Percentiles rank a stretch among this genome's conserved stretches.
Conservation (phyloP, 2,329 filamentous ascomycete genomes). For the Teratosphaeria pseudoeucalypti region DNA sequence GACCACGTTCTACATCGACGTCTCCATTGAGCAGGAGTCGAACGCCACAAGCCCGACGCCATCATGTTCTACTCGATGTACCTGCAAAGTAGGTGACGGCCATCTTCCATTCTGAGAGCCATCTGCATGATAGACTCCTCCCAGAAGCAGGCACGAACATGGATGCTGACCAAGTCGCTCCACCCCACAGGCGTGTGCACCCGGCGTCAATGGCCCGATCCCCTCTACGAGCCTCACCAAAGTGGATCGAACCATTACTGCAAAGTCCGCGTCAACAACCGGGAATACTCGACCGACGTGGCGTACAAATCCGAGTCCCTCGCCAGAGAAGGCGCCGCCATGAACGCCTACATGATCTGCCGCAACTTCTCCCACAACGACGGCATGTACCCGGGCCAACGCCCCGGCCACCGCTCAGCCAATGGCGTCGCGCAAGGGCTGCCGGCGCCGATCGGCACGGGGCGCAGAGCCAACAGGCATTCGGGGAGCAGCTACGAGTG, state of each 20-base stretch:
- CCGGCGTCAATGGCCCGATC: slow-evolving; percentile 87
- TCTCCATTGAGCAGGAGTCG: not conserved
- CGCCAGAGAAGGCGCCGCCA: slow-evolving; percentile 86
- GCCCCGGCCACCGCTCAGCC: slow-evolving; percentile 38
- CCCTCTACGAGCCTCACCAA: slow-evolving; percentile 73
- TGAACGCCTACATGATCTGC: slow-evolving; percentile 95
- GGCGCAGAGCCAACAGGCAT: slow-evolving; percentile 37
- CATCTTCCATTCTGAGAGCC: slow-evolving; percentile 1
- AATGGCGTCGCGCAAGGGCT: slow-evolving; percentile 46
- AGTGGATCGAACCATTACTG: slow-evolving; percentile 71
- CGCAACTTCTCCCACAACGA: slow-evolving; percentile 95
- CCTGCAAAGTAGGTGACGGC: slow-evolving; percentile 41
- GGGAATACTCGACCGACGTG: slow-evolving; percentile 87
- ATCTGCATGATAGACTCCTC: slow-evolving; percentile 4
- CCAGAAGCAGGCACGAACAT: not conserved
- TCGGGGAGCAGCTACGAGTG: slow-evolving; percentile 34
- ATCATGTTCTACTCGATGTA: slow-evolving; percentile 39
- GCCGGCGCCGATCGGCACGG: slow-evolving; percentile 54
- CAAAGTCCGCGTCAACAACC: slow-evolving; percentile 87
- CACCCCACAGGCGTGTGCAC: slow-evolving; percentile 67
- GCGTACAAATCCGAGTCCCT: slow-evolving; percentile 71
- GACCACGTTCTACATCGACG: slow-evolving; percentile 9
- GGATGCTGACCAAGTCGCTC: not conserved
- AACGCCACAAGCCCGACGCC: slow-evolving; percentile 6
- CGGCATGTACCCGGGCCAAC: slow-evolving; percentile 62